A percentile compares a stretch with the other conserved stretches of the same genome.
Evolutionary conservation across 2,329 filamentous ascomycete species (phyloP).

Genomic region (Aciculosporium take): DNA sequence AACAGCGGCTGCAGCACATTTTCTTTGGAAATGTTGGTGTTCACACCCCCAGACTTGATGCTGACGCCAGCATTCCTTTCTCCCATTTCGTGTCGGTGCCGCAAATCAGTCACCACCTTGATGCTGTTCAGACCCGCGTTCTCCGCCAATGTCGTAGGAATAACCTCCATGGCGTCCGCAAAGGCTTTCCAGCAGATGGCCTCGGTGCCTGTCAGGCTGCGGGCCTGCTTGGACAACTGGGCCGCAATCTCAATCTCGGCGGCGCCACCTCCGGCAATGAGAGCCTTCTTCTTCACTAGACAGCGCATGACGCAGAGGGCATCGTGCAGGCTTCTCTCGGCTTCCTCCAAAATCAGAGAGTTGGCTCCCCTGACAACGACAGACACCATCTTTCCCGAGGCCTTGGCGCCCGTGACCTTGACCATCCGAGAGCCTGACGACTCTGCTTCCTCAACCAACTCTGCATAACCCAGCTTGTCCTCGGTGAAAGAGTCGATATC

Average conservation of each 20-base stretch:
- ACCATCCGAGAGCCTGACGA: slow-evolving; percentile 81
- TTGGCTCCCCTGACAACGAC: slow-evolving; percentile 93
- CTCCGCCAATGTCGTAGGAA: slow-evolving; percentile 91
- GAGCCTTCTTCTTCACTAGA: slow-evolving; percentile 97
- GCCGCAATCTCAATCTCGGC: slow-evolving; percentile 94
- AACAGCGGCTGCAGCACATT: slow-evolving; percentile 92
- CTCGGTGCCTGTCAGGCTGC: slow-evolving; percentile 78
- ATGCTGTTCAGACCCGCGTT: slow-evolving; percentile 97
- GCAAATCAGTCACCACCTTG: slow-evolving; percentile 91
- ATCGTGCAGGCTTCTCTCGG: slow-evolving; percentile 91
- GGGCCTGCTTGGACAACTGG: slow-evolving; percentile 66
- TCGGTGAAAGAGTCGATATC: slow-evolving; percentile 98
- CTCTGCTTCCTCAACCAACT: slow-evolving; percentile 85
- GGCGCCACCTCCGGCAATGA: slow-evolving; percentile 91
- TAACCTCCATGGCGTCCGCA: slow-evolving; percentile 91
- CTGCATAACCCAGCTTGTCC: slow-evolving; percentile 89
- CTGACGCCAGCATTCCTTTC: slow-evolving; percentile 95
- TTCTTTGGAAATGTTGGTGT: slow-evolving; percentile 91
- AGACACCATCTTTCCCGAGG: slow-evolving; percentile 75
- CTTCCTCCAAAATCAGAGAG: slow-evolving; percentile 86
- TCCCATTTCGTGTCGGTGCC: slow-evolving; percentile 86
- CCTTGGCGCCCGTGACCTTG: slow-evolving; percentile 84
- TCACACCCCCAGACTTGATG: slow-evolving; percentile 95
- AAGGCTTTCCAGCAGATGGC: slow-evolving; percentile 99
- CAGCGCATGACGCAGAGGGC: slow-evolving; percentile 95